These are phyloP conservation scores for Starmerella cellae DNA, from an alignment of 805 yeast species.

Conservation along the genomic window DNA sequence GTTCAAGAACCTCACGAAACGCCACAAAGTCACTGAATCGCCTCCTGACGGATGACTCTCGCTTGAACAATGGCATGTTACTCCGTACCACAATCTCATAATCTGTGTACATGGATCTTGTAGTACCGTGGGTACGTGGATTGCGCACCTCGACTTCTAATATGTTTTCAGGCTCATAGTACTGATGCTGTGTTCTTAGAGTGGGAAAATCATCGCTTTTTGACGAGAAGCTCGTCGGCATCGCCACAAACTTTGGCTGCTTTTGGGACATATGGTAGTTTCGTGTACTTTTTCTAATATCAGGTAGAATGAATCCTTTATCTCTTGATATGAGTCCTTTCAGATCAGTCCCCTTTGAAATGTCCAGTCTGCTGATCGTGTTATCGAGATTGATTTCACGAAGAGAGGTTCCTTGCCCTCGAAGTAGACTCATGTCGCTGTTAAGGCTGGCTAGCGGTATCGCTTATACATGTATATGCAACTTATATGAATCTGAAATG, in stretches of 20 bases:
- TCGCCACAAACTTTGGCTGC: conserved; percentile 2
- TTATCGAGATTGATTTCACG: no score
- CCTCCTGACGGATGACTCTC: conserved; percentile 58
- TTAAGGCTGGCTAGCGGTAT: no score
- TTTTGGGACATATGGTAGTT: no score
- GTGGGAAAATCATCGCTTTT: background rate
- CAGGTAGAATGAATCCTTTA: no score
- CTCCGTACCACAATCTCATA: conserved; percentile 84
- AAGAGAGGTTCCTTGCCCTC: no score
- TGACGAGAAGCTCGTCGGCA: conserved; percentile 17
- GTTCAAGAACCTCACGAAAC: conserved; percentile 58
- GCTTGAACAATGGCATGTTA: conserved; percentile 74
- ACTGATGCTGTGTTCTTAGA: conserved; percentile 29
- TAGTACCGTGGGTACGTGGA: conserved; percentile 59
- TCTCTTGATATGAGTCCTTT: no score
- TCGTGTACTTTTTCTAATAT: no score
- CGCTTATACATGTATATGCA: no score
- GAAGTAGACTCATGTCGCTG: no score
- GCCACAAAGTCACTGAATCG: conserved; percentile 82
- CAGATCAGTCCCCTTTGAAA: no score
- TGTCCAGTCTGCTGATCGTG: no score
- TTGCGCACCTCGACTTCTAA: conserved; percentile 78
- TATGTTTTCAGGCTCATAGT: conserved; percentile 90
- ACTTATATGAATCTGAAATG: no score
- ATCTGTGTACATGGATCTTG: conserved; percentile 69